Evolutionary conservation across 306 rosid species (phyloP).

Genomic region (Pyrus communis): DNA sequence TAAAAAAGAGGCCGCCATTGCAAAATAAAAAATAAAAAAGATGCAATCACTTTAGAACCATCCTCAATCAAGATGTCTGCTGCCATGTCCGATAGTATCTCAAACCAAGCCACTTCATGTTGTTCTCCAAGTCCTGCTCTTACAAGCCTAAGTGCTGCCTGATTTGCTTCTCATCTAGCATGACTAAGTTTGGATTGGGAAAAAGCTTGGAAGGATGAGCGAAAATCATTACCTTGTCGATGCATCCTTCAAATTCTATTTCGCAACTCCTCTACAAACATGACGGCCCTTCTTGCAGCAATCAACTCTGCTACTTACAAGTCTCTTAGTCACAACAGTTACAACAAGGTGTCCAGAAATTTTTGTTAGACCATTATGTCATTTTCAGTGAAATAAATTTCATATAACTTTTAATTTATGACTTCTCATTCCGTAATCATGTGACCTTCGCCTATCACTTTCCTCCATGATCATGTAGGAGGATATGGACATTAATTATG

Average conservation of each 20-base stretch:
- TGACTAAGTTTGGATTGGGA: background rate
- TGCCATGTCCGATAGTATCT: too few relatives aligned
- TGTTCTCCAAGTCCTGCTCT: background rate
- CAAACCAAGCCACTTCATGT: background rate
- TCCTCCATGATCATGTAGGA: background rate
- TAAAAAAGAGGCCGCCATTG: background rate
- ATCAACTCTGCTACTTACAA: background rate
- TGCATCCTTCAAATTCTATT: too few relatives aligned
- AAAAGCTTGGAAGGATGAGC: background rate
- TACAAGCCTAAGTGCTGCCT: background rate
- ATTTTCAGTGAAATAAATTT: background rate
- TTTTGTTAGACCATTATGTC: background rate
- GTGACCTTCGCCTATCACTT: background rate
- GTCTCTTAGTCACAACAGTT: background rate
- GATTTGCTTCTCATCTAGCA: background rate
- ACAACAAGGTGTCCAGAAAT: background rate
- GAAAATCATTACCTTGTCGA: background rate
- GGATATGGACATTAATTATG: background rate
- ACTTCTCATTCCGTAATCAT: background rate
- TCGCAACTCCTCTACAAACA: background rate
- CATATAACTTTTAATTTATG: background rate
- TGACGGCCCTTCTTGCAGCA: background rate
- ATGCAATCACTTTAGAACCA: background rate
- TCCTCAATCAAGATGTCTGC: background rate
- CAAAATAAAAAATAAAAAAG: too few relatives aligned